These are phyloP conservation scores for Boletus rufocinnamomeus DNA, from an alignment of 768 basidiomycete genomes.

Conservation along the genomic window DNA sequence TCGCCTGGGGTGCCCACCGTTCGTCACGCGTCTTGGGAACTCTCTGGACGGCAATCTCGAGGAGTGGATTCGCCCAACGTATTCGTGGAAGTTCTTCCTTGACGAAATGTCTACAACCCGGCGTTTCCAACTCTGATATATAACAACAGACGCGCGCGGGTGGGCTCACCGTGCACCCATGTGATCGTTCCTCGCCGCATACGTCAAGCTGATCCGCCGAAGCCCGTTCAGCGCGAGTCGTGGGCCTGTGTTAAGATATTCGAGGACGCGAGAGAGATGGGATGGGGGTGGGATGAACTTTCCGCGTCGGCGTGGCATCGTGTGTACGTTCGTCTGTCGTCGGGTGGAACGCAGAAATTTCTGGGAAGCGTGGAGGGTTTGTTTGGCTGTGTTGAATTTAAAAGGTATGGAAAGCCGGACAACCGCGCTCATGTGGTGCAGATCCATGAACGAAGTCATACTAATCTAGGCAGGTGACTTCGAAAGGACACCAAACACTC, in stretches of 20 bases:
- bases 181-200: conserved; percentile 66
- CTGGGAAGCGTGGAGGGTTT: conserved; percentile 3
- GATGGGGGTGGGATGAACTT: conserved; percentile 49
- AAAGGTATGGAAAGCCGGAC: too few relatives aligned
- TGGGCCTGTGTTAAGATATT: conserved; percentile 52
- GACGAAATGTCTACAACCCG: conserved; percentile 63
- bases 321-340: not conserved
- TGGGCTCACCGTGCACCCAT: conserved; percentile 66
- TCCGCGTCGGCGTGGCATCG: conserved; percentile 30
- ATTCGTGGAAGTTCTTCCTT: conserved; percentile 79
- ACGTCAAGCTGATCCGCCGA: conserved; percentile 54
- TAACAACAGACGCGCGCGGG: not conserved
- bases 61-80: conserved; percentile 69
- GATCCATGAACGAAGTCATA: too few relatives aligned
- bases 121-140: not conserved
- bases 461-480: too few relatives aligned
- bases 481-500: too few relatives aligned
- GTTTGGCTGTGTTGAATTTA: conserved; percentile 29
- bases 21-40: conserved; percentile 55
- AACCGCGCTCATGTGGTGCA: too few relatives aligned
- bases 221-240: conserved; percentile 50
- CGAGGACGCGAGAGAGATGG: conserved; percentile 55
- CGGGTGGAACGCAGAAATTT: not conserved
- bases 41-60: conserved; percentile 62
- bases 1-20: conserved; percentile 60